phyloP scores from a whole-genome alignment of 345 rosid genomes.

The Populus euphratica region DNA sequence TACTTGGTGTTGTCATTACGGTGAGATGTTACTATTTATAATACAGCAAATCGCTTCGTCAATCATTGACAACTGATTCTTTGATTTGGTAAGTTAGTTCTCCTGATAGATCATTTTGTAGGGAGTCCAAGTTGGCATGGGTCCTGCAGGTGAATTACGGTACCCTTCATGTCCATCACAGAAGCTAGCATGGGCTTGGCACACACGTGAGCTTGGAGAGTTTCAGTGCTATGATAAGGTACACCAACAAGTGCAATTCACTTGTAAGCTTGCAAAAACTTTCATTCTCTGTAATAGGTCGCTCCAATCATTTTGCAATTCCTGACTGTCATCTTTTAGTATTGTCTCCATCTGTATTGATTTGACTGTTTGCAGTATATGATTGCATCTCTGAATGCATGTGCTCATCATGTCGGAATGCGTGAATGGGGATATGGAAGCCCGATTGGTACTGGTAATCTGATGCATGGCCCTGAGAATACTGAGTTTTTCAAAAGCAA shows the following conservation, averaged over 20 bases:
- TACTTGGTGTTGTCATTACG: slow-evolving; percentile 41
- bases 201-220: slow-evolving; percentile 42
- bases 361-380: slow-evolving; percentile 35
- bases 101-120: slow-evolving; percentile 9
- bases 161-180: slow-evolving; percentile 48
- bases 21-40: slow-evolving; percentile 21
- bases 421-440: slow-evolving; percentile 48
- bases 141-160: slow-evolving; percentile 56
- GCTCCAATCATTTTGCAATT: not conserved
- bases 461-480: slow-evolving; percentile 37
- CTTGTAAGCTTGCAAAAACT: not conserved
- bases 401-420: slow-evolving; percentile 34
- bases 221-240: slow-evolving; percentile 63
- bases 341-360: not conserved
- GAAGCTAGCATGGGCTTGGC: slow-evolving; percentile 38
- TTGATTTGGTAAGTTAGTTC: not conserved
- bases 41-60: not conserved
- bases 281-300: not conserved
- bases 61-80: slow-evolving; percentile 2
- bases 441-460: slow-evolving; percentile 33
- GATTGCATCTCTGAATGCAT: slow-evolving; percentile 46
- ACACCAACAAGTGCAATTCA: slow-evolving; percentile 2
- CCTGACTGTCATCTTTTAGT: not conserved
- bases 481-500: slow-evolving; percentile 42
- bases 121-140: slow-evolving; percentile 61